Evolutionary conservation across 495 filamentous ascomycete species (phyloP), one percentile per base, ranked within the genome.

Genomic region (Penicillium roqueforti): DNA sequence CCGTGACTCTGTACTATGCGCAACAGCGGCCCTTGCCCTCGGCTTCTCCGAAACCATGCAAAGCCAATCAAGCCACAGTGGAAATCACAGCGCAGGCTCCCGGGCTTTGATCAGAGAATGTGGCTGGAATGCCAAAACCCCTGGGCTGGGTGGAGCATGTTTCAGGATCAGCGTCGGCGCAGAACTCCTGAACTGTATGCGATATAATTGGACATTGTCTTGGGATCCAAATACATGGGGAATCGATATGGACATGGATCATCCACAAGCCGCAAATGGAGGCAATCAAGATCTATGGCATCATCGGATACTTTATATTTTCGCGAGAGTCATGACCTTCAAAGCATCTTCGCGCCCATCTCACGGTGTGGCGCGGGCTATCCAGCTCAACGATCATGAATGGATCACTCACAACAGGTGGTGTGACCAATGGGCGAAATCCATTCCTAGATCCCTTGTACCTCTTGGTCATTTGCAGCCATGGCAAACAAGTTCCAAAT

Each of bases 161-260:
- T 97, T 97, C 70, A 97, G 92, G 91, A 70, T 96, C 16, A 97
- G 95, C 61, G 83, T 95, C 13, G 84, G 87, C 14, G 87, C 95
- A 83, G 93, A 98, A 65, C 72, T 97, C 11, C 77, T 97, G 20
- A 88, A 82, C 57, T 96, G 91, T 68, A 71, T 97, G 19, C 83
- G 88, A 54, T 89, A 91, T 68, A 90, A 90, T 68, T 95, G 90
- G 88, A 80, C 86, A 54, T 80, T 91, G 3, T 84, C 91, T 1
- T 97, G 91, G 91, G 82, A 96, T 39, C 92, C 92, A 3, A 91
- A 96, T 66, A 82, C 87, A 6, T 97, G 93, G 93, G 87, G 87
- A 3, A 69, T 97, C 36, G 87, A 97, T 60, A 86, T 97, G 80
- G 80, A 89, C 52, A 86, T 93, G 56, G 68, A 67, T 14, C 71